phyloP scores from a whole-genome alignment of 2,329 filamentous ascomycete genomes.

The Trematosphaeria pertusa region DNA sequence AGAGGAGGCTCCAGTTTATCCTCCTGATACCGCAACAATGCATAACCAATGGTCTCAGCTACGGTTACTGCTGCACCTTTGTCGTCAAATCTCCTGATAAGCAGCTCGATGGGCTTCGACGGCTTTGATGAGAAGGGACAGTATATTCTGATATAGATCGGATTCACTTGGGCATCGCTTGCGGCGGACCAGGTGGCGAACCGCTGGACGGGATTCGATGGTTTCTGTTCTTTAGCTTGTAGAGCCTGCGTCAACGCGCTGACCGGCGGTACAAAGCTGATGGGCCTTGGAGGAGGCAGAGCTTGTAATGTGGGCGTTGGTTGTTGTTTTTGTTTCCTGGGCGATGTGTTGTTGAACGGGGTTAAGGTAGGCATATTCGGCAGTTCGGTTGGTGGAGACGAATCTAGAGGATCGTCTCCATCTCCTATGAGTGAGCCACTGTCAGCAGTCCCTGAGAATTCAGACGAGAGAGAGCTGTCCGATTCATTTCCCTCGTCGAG shows the following conservation, averaged over 20 bases:
- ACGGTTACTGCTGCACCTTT: constrained; percentile 75
- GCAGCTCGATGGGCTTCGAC: constrained; percentile 72
- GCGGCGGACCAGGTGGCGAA: constrained; percentile 80
- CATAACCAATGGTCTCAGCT: constrained; percentile 81
- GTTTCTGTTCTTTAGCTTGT: constrained; percentile 74
- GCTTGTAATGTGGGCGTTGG: constrained; percentile 63
- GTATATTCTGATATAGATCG: constrained; percentile 79
- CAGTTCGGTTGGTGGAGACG: constrained; percentile 56
- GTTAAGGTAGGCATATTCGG: constrained; percentile 53
- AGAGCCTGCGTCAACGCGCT: constrained; percentile 76
- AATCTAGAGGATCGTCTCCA: constrained; percentile 65
- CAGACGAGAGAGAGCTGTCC: constrained; percentile 48
- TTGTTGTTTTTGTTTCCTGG: constrained; percentile 64
- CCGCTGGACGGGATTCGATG: constrained; percentile 74
- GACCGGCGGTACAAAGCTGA: constrained; percentile 73
- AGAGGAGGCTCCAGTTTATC: constrained; percentile 75
- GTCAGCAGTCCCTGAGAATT: constrained; percentile 57
- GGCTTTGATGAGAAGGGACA: constrained; percentile 72
- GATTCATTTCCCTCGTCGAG: constrained; percentile 50
- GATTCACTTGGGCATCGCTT: constrained; percentile 71
- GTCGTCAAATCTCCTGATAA: constrained; percentile 73
- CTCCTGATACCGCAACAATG: constrained; percentile 78
- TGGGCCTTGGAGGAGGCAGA: constrained; percentile 74
- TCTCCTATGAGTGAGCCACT: constrained; percentile 74
- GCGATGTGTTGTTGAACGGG: constrained; percentile 60